phyloP scores from a whole-genome alignment of 345 rosid species.

The Gossypium turneri region DNA sequence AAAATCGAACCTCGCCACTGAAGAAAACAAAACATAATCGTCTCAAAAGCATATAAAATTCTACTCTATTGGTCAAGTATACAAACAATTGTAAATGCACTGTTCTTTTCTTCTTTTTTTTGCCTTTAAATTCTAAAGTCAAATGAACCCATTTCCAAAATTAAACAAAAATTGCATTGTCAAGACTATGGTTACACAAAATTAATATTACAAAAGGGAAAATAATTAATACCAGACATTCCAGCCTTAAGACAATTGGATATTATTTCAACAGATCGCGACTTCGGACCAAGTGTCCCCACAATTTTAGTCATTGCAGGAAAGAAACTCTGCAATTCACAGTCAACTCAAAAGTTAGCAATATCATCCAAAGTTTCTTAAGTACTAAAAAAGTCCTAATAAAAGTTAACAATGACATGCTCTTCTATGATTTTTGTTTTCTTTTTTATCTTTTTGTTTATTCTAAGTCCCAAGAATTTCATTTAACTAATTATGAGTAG shows the following conservation, averaged over 20 bases:
- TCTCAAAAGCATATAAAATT: constrained; percentile 10
- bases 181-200: not conserved
- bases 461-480: not conserved
- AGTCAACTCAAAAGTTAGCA: constrained; percentile 7
- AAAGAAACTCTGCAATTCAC: constrained; percentile 45
- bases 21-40: constrained; percentile 10
- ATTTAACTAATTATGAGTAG: not conserved
- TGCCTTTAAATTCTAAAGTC: constrained; percentile 1
- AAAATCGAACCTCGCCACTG: constrained; percentile 72
- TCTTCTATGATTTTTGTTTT: not conserved
- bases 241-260: constrained; percentile 57
- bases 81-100: not conserved
- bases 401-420: not conserved
- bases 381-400: not conserved
- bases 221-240: constrained; percentile 52
- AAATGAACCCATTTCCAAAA: not conserved
- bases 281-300: constrained; percentile 65
- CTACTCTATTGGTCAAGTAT: not conserved
- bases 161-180: not conserved
- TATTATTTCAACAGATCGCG: constrained; percentile 47
- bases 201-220: not conserved
- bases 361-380: not conserved
- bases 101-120: not conserved
- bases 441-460: too few species aligned
- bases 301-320: constrained; percentile 73